phyloP scores from a whole-genome alignment of 2,329 filamentous ascomycete genomes.

The Fusarium subglutinans region DNA sequence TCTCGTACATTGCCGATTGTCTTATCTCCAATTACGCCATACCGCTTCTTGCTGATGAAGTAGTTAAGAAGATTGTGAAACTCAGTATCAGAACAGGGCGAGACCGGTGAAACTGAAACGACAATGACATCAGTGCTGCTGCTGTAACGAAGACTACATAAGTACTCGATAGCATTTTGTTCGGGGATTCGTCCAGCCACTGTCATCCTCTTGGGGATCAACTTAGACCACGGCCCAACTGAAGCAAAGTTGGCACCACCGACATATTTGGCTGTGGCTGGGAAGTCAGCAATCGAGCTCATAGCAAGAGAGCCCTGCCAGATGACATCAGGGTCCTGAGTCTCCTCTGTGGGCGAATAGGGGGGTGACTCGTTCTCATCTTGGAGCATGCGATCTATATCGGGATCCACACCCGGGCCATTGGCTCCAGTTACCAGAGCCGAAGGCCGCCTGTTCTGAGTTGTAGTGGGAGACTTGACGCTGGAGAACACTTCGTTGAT shows the following conservation, averaged over 20 bases:
- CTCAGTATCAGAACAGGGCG: constrained; percentile 65
- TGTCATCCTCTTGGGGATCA: constrained; percentile 75
- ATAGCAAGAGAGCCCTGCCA: constrained; percentile 83
- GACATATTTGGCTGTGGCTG: constrained; percentile 81
- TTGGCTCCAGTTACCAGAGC: constrained; percentile 56
- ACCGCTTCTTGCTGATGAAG: constrained; percentile 82
- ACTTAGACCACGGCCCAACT: constrained; percentile 74
- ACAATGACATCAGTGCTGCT: constrained; percentile 85
- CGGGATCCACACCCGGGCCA: constrained; percentile 79
- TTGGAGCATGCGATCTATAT: constrained; percentile 88
- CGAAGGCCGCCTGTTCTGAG: constrained; percentile 59
- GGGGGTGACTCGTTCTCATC: constrained; percentile 83
- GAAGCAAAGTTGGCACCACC: constrained; percentile 81
- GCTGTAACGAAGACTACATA: constrained; percentile 86
- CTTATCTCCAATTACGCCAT: constrained; percentile 86
- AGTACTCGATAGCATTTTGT: constrained; percentile 86
- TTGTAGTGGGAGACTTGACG: constrained; percentile 76
- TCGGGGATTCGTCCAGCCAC: constrained; percentile 85
- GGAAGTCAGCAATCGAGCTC: constrained; percentile 79
- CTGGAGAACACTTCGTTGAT: constrained; percentile 87
- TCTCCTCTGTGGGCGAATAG: constrained; percentile 82
- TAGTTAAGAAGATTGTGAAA: constrained; percentile 88
- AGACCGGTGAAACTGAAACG: constrained; percentile 73
- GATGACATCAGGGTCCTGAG: constrained; percentile 72
- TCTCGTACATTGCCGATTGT: constrained; percentile 81